Base-by-base conservation (phyloP, 768 basidiomycete genomes). In the Podaxis carcinomalis region DNA sequence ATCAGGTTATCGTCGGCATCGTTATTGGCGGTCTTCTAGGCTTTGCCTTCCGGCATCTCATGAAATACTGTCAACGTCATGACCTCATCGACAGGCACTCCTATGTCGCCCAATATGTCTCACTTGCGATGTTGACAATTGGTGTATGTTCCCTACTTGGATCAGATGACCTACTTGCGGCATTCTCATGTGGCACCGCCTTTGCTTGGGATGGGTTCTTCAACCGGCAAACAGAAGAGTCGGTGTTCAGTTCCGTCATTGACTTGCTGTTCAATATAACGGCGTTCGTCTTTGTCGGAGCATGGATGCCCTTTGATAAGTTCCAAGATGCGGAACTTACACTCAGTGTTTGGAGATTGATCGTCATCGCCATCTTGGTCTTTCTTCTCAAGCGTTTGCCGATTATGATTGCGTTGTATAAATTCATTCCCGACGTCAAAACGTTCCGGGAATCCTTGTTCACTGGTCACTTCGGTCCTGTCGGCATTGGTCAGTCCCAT, bases 141-240 rank as follows among this genome's bases (percentile, higher is more conserved):
- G 96, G 96, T 36, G 80, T 90, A 37, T 90, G 86, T 59, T 89
- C 87, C 0, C 81, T 97, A 9, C 80, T 98, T 28, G 95, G 95
- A 35, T 89, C 92, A 10, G 95, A 98, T 74, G 95, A 98, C 73
- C 85, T 99, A 19, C 81, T 99, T 6, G 93, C 95, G 14, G 90
- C 96, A 1, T 99, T 98, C 72, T 86, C 88, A 4, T 98, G 95
- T 69, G 97, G 97, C 16, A 89, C 93, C 4, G 93, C 94, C 1
- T 99, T 98, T 70, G 96, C 94, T 0, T 97, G 94, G 94, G 95
- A 96, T 69, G 93, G 88, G 37, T 95, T 94, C 77, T 92, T 92
- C 79, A 93, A 93, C 73, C 84, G 86, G 60, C 93, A 95, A 68
- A 97, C 95, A 0, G 95, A 97, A 70, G 95, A 98, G 72, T 85